phyloP scores from a whole-genome alignment of 306 rosid genomes.

The Pyrus betulifolia region DNA sequence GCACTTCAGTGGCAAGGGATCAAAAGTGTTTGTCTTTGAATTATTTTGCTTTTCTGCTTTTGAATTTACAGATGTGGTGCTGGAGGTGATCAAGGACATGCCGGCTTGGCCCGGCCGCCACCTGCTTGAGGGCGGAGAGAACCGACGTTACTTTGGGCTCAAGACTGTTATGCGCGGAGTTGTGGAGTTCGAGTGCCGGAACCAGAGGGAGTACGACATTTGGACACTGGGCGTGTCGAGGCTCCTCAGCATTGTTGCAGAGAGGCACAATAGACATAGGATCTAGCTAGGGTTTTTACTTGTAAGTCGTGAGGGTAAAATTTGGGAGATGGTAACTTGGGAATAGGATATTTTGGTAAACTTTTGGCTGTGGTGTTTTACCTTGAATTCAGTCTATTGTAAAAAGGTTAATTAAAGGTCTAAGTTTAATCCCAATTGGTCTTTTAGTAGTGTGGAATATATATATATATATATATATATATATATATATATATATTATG shows the following conservation, averaged over 20 bases:
- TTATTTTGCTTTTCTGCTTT: neutral
- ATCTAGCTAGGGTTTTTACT: conserved; percentile 10
- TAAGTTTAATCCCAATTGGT: conserved; percentile 33
- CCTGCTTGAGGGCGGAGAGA: conserved; percentile 70
- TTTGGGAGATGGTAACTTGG: conserved; percentile 14
- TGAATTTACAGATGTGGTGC: conserved; percentile 57
- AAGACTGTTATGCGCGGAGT: conserved; percentile 64
- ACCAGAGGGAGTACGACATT: conserved; percentile 71
- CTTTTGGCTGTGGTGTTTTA: conserved; percentile 26
- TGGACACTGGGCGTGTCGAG: conserved; percentile 90
- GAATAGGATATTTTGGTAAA: conserved; percentile 18
- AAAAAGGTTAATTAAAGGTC: conserved; percentile 46
- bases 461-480: neutral
- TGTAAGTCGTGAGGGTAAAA: neutral
- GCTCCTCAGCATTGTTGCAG: conserved; percentile 65
- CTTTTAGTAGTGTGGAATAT: conserved; percentile 34
- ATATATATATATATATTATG: neutral
- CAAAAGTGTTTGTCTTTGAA: conserved; percentile 25
- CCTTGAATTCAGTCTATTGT: conserved; percentile 20
- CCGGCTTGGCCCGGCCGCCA: conserved; percentile 98
- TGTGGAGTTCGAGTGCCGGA: conserved; percentile 81
- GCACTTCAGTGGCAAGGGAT: conserved; percentile 28
- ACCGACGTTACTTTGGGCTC: conserved; percentile 86
- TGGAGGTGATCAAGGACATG: conserved; percentile 71
- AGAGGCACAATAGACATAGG: conserved; percentile 47